Conservation (phyloP, 257 asterid genomes). For the Striga asiatica region DNA sequence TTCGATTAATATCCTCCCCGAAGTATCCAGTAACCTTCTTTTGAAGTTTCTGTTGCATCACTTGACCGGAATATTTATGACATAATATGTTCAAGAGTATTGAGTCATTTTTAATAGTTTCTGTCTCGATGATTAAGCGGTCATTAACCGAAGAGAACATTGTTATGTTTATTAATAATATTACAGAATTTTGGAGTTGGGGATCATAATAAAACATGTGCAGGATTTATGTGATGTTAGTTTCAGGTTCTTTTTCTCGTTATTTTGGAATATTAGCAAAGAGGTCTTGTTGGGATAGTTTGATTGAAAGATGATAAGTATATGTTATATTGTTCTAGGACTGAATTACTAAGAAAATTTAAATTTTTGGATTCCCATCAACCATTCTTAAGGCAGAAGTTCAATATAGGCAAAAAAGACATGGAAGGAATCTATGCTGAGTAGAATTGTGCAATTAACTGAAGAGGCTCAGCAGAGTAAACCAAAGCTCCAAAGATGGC, state of each 20-base stretch:
- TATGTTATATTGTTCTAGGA: neutral
- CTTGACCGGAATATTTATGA: constrained; percentile 6
- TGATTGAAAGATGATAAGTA: neutral
- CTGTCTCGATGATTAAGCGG: constrained; percentile 1
- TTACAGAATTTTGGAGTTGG: neutral
- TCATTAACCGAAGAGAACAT: neutral
- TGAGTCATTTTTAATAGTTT: neutral
- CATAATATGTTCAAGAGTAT: neutral
- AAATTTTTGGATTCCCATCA: neutral
- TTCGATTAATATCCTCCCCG: constrained; percentile 2
- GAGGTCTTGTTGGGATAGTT: neutral
- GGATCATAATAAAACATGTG: neutral
- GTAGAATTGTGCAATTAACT: constrained; percentile 83
- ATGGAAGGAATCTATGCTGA: constrained; percentile 93
- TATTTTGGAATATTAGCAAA: neutral
- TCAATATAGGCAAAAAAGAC: constrained; percentile 70
- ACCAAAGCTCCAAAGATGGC: constrained; percentile 97
- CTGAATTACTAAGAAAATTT: constrained; percentile 1
- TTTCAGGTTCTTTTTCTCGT: neutral
- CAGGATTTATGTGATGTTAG: neutral
- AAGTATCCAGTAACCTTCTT: constrained; percentile 4
- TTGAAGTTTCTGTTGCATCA: neutral
- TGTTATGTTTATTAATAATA: neutral
- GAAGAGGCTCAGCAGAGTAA: constrained; percentile 97
- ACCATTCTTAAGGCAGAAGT: constrained; percentile 10